Evolutionary conservation across 2,329 filamentous ascomycete genomes (phyloP), one percentile per base, ranked within the genome.

Genomic region (Ilyonectria mors-panacis): DNA sequence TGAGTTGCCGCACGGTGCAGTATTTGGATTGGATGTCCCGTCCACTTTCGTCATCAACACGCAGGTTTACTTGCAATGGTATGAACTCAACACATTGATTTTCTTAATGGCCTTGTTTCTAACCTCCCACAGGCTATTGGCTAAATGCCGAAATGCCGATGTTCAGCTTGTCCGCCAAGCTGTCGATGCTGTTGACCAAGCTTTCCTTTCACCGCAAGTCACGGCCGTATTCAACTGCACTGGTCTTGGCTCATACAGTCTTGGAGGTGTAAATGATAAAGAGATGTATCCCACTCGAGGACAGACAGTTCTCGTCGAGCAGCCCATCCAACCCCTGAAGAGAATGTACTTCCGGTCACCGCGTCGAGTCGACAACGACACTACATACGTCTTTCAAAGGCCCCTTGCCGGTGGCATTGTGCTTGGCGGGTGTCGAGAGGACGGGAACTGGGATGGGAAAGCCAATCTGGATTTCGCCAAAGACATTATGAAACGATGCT

Each of bases 61-160:
- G 0, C 89, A 92, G 30, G 80, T 96, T 59, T 97, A 96, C 81
- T 86, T 97, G 6, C 89, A 93, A 5, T 97, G 92, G 87, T 42
- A 79, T 80, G 67, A 9, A 28, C 10, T 23, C 12, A n/a, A 10
- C 0, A 19, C 8, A 30, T 12, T 7, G 13, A 4, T 30, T 8
- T 15, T 19, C 7, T 19, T 33, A 6, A 23, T n/a, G 8, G 5
- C n/a, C 4, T 15, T 23, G 7, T n/a, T 12, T n/a, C 26, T 51
- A 33, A 44, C 6, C n/a, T 19, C 6, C 4, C n/a, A n/a, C 4
- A 67, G 67, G 69, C 88, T 97, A 0, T 83, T 92, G 0, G 91
- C 91, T 0, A 89, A 94, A 81, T 94, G 92, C 78, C 85, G 91
- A 23, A 88, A 87, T 72, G 87, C 87, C 55, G 91, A 92, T 13